Conservation (phyloP, 441 rosid species). For the Adansonia madagascariensis region DNA sequence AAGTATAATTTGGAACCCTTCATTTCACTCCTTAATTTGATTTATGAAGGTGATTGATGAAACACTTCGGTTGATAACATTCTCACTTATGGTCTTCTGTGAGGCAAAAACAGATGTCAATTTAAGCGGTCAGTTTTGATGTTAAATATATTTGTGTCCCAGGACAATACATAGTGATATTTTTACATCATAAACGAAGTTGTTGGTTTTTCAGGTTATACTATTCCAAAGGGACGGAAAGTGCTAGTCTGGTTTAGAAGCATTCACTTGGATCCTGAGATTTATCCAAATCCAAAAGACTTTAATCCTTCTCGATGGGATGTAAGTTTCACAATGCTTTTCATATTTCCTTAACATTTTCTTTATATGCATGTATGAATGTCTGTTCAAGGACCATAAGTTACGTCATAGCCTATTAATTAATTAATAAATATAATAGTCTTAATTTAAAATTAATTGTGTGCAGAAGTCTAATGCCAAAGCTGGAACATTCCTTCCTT, state of each 20-base stretch:
- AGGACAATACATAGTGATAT: not conserved
- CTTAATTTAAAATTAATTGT: not conserved
- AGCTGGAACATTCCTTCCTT: conserved; percentile 79
- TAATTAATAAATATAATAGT: too few relatives aligned
- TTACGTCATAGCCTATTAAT: not conserved
- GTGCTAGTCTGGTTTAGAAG: conserved; percentile 80
- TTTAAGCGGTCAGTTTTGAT: conserved; percentile 49
- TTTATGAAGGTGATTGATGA: conserved; percentile 70
- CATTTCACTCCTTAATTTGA: not conserved
- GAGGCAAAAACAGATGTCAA: conserved; percentile 65
- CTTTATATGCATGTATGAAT: not conserved
- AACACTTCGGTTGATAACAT: conserved; percentile 68
- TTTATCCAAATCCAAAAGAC: conserved; percentile 62
- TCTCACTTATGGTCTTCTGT: conserved; percentile 72
- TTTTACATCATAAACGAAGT: not conserved
- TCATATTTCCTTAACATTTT: not conserved
- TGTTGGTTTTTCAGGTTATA: conserved; percentile 50
- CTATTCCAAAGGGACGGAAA: conserved; percentile 87
- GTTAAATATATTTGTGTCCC: not conserved
- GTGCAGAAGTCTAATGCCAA: conserved; percentile 53
- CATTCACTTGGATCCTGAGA: conserved; percentile 67
- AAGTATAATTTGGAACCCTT: not conserved
- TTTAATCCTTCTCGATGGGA: conserved; percentile 92
- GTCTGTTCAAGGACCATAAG: not conserved
- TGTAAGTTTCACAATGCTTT: conserved; percentile 44